Conservation (phyloP, 163 green algal genomes). For the Scenedesmus sp. region DNA sequence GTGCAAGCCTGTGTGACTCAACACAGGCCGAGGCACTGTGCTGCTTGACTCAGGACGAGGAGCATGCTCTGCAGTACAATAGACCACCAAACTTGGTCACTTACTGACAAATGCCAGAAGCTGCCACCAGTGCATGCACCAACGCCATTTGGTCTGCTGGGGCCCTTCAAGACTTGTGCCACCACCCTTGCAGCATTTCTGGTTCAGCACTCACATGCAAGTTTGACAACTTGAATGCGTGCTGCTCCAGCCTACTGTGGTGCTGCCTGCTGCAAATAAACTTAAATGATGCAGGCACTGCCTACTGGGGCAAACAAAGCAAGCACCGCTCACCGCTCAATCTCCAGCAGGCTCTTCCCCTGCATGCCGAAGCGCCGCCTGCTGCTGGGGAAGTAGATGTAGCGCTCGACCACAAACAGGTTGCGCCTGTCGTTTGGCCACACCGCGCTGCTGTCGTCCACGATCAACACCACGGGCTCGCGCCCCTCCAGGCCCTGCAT, state of each 20-base stretch:
- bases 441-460: constrained; percentile 74
- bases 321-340: constrained; percentile 61
- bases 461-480: constrained; percentile 63
- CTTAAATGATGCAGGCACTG: not conserved
- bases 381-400: constrained; percentile 77
- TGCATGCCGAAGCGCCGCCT: constrained; percentile 58
- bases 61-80: not conserved
- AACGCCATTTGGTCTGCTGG: no score
- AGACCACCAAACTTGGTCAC: no score
- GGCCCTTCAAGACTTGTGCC: no score
- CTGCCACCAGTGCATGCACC: no score
- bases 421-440: constrained; percentile 75
- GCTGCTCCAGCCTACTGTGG: not conserved
- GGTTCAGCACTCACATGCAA: no score
- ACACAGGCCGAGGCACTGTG: not conserved
- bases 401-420: constrained; percentile 79
- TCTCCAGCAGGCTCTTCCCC: constrained; percentile 69
- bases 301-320: not conserved
- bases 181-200: no score
- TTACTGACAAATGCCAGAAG: no score
- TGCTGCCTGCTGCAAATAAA: no score
- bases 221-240: no score
- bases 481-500: constrained; percentile 67
- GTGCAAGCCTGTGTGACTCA: not conserved
- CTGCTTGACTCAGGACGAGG: not conserved